Conservation (phyloP, 352 stramenopile genomes). For the Pythium periplocum region DNA sequence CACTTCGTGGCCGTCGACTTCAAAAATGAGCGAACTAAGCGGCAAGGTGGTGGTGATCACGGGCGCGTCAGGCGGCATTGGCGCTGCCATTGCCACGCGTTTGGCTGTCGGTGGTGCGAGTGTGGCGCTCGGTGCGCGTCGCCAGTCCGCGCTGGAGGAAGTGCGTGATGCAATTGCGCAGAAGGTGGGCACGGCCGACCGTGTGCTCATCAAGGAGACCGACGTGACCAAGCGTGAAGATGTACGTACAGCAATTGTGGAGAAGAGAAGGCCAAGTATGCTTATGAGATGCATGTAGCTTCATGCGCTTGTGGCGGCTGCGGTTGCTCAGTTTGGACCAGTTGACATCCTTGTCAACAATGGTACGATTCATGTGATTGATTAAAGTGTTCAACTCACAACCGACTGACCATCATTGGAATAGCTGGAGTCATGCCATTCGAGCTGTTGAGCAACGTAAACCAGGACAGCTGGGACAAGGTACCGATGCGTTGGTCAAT, state of each 20-base stretch:
- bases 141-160: constrained; percentile 49
- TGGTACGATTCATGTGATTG: constrained; percentile 19
- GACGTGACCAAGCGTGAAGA: constrained; percentile 72
- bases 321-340: constrained; percentile 53
- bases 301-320: constrained; percentile 50
- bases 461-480: constrained; percentile 89
- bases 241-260: constrained; percentile 13
- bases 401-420: neutral
- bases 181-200: constrained; percentile 17
- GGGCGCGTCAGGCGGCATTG: constrained; percentile 86
- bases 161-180: constrained; percentile 31
- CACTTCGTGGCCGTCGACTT: constrained; percentile 4
- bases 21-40: constrained; percentile 25
- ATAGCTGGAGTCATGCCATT: constrained; percentile 91
- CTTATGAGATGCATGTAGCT: constrained; percentile 16
- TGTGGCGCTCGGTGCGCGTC: constrained; percentile 78
- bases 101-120: constrained; percentile 71
- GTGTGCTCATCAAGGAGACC: constrained; percentile 37
- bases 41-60: constrained; percentile 86
- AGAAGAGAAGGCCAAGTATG: neutral
- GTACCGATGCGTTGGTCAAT: constrained; percentile 5
- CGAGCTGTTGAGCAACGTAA: constrained; percentile 85
- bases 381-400: neutral
- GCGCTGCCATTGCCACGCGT: constrained; percentile 67
- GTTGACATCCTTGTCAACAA: constrained; percentile 91